A percentile compares a stretch with the other conserved stretches of the same genome.
Evolutionary conservation across 2,329 filamentous ascomycete species (phyloP).

Genomic region (Ophiostoma sp.): DNA sequence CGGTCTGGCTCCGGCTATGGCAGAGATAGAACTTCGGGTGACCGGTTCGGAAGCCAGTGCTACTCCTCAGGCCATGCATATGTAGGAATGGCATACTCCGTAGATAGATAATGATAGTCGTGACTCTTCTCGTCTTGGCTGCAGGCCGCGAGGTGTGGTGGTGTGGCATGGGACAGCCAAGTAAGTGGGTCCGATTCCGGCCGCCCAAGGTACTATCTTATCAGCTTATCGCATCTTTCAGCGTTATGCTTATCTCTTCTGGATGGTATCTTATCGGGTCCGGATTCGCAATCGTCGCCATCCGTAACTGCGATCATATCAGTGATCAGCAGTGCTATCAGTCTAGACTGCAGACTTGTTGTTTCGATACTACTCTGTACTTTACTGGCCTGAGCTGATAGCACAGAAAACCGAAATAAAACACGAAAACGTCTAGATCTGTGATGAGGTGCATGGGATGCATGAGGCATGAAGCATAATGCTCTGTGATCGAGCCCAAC

Average conservation of each 20-base stretch:
- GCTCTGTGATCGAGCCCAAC: not conserved
- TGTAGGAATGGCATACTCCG: not conserved
- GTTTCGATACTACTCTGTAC: not conserved
- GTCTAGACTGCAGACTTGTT: not conserved
- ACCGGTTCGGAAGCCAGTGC: not conserved
- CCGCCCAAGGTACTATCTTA: not conserved
- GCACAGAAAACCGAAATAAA: not conserved
- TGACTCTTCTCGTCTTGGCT: slow-evolving; percentile 8
- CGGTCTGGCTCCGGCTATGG: not conserved
- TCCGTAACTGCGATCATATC: not conserved
- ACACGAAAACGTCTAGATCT: not conserved
- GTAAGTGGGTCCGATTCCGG: not conserved
- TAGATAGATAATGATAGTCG: not conserved
- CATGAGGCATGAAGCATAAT: not conserved
- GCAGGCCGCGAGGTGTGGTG: not conserved
- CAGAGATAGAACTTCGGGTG: not conserved
- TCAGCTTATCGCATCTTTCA: not conserved
- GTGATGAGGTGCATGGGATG: slow-evolving; percentile 1
- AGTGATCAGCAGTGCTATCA: slow-evolving; percentile 6
- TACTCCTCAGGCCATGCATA: not conserved
- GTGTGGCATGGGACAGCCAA: not conserved
- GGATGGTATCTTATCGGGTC: slow-evolving; percentile 6
- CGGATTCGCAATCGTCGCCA: slow-evolving; percentile 3
- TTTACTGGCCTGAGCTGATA: not conserved
- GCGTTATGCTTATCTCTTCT: not conserved